Percentiles rank a stretch among this genome's conserved stretches.
Evolutionary conservation across 306 rosid species (phyloP).

Genomic region (Phaseolus lunatus): DNA sequence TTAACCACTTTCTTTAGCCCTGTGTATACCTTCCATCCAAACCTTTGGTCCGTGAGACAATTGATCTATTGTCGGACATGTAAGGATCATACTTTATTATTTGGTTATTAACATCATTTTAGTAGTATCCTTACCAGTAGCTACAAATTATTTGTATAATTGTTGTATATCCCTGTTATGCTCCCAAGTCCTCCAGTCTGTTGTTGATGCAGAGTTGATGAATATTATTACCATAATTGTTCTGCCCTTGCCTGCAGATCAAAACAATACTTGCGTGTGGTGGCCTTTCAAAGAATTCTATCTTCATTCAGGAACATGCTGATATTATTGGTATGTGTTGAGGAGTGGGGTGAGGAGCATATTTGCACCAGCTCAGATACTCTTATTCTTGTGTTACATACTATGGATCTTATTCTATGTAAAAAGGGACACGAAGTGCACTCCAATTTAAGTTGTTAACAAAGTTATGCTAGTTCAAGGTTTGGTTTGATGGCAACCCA

Average conservation of each 20-base stretch:
- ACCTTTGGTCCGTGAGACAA: not conserved
- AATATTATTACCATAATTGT: constrained; percentile 23
- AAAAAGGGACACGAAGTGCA: constrained; percentile 28
- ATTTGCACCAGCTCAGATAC: not conserved
- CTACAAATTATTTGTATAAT: not conserved
- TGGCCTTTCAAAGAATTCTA: constrained; percentile 84
- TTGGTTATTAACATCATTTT: not conserved
- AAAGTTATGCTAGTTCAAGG: constrained; percentile 12
- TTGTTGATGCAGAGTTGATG: constrained; percentile 34
- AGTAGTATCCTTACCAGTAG: not conserved
- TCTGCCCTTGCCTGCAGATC: constrained; percentile 66
- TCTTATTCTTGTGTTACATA: constrained; percentile 26
- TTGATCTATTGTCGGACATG: not conserved
- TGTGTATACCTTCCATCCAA: constrained; percentile 6
- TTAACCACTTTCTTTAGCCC: not conserved
- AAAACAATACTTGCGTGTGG: constrained; percentile 94
- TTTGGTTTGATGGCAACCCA: constrained; percentile 33
- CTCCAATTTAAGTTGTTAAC: constrained; percentile 7
- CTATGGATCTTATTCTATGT: constrained; percentile 1
- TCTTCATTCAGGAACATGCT: constrained; percentile 94
- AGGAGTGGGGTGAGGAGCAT: constrained; percentile 27
- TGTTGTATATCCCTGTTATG: constrained; percentile 24
- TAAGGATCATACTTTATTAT: constrained; percentile 1
- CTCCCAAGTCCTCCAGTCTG: constrained; percentile 14
- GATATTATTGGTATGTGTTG: constrained; percentile 74